Evolutionary conservation across 2,329 filamentous ascomycete species (phyloP).

Genomic region (Diaporthe sp.): DNA sequence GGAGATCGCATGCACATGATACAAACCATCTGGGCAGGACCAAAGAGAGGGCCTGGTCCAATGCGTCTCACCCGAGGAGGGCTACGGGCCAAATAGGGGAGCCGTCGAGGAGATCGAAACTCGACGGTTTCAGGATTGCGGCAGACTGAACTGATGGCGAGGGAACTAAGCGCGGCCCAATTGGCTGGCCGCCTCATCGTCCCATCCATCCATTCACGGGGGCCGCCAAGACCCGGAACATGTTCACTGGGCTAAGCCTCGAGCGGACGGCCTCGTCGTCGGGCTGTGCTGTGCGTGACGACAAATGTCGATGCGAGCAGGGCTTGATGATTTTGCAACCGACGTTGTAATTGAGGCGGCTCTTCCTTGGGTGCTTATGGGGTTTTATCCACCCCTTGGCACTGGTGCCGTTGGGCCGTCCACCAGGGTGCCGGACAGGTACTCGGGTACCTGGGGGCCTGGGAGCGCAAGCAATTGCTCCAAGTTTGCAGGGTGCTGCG

Average conservation of each 20-base stretch:
- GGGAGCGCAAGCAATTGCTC: not conserved
- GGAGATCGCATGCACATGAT: constrained; percentile 16
- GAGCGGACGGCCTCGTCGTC: not conserved
- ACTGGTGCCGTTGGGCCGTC: not conserved
- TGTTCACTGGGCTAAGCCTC: constrained; percentile 12
- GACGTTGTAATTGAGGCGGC: constrained; percentile 31
- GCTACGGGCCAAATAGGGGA: constrained; percentile 24
- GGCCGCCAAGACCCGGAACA: constrained; percentile 21
- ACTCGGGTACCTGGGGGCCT: not conserved
- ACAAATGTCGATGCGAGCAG: not conserved
- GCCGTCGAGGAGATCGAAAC: constrained; percentile 45
- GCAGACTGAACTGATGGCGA: constrained; percentile 55
- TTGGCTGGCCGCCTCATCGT: constrained; percentile 37
- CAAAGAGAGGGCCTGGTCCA: constrained; percentile 21
- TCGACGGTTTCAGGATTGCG: constrained; percentile 62
- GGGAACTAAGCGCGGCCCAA: constrained; percentile 46
- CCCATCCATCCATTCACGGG: constrained; percentile 3
- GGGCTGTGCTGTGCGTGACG: not conserved
- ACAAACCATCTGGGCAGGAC: constrained; percentile 31
- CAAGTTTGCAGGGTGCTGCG: not conserved
- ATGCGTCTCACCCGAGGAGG: constrained; percentile 28
- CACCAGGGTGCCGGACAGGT: constrained; percentile 37
- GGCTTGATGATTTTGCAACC: not conserved
- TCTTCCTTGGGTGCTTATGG: not conserved
- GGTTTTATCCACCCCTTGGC: not conserved